Base-by-base conservation (phyloP, 2,329 filamentous ascomycete genomes). In the Leptographium lundbergii region DNA sequence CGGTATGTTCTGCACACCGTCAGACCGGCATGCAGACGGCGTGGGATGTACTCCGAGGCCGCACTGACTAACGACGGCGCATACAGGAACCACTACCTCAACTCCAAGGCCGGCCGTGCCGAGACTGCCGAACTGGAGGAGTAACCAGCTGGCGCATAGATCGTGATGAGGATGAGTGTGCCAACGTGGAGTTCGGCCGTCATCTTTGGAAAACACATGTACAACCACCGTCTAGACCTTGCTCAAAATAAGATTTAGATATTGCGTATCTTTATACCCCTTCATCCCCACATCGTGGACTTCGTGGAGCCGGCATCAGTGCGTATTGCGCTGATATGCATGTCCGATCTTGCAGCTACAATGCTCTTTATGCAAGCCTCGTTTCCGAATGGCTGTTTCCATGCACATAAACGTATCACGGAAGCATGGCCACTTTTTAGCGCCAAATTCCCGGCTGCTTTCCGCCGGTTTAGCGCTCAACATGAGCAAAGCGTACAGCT, bases 11-110 rank as follows among this genome's bases (percentile, higher is more conserved):
- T 54, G 34, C 25, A 36, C 36, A 52, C 10, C 51, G 4, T 17
- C 27, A 1, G 10, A 27, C 32, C 14, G 7, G 13, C 19, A 39
- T n/a, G 32, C 32, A 17, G 19, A 36, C 39, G 29, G 24, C 48
- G 27, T 27, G 24, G 24, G 24, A 47, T 14, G 7, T 22, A 5
- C 13, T 47, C 42, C 11, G 25, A 29, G 25, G 19, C 17, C 48
- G 1, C 24, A 3, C 25, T 17, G 48, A 29, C 48, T 51, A n/a
- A 51, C 48, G 14, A 7, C 9, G 13, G 3, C 17, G 6, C 42
- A 22, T 45, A 22, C 55, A 91, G 88, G 75, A 91, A 90, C 77
- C 80, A 90, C 71, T 90, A 87, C 76, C 77, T 89, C 68, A 89
- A 90, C 81, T 89, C 86, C 67, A 91, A 91, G 81, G 77, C 79